Base-by-base conservation (phyloP, 805 yeast genomes). In the Saccharomycopsis sp. region DNA sequence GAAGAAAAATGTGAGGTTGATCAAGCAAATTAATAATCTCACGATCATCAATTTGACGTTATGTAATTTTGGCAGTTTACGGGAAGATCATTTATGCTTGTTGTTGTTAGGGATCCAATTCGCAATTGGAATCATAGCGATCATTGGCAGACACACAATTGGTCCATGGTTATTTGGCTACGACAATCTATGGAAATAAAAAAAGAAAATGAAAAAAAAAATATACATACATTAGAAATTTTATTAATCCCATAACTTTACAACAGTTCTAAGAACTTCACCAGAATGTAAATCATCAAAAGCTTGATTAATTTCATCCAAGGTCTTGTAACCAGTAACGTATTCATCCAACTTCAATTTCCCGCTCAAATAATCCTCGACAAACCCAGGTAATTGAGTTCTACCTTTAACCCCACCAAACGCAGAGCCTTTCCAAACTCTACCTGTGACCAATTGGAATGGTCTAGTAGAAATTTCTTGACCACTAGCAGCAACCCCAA, bases 381-480 rank as follows among this genome's bases (percentile, higher is more conserved):
- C 95, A 47, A 89, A 73, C 17, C 79, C 86, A 41, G 95, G 97
- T 71, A 93, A 76, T 71, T 93, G 96, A 33, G 96, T 63, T 72
- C 97, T 84, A 62, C 98, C 97, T 70, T 93, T 93, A 61, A 93
- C 88, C 64, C 97, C 98, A 59, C 99, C 99, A 57, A 87, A 93
- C n/a, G 99, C 99, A 60, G 95, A 86, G 58, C 99, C 99, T 65
- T 78, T 85, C 97, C 98, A 90, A 43, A 85, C 95, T 70, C 98
- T 82, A 57, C 99, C 99, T 34, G 97, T 93, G 53, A 93, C 97
- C 65, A 93, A 78, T 72, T 90, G 97, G 85, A 93, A 93, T 51
- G 99, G 98, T 68, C 97, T 80, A 39, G 97, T 93, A 47, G 95
- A 68, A 53, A 94, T 89, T 70, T 93, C 97, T 68, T 88, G 74